Percentiles rank a stretch among this genome's conserved stretches.
phyloP scores from a whole-genome alignment of 257 asterid genomes.

The Verbena officinalis region DNA sequence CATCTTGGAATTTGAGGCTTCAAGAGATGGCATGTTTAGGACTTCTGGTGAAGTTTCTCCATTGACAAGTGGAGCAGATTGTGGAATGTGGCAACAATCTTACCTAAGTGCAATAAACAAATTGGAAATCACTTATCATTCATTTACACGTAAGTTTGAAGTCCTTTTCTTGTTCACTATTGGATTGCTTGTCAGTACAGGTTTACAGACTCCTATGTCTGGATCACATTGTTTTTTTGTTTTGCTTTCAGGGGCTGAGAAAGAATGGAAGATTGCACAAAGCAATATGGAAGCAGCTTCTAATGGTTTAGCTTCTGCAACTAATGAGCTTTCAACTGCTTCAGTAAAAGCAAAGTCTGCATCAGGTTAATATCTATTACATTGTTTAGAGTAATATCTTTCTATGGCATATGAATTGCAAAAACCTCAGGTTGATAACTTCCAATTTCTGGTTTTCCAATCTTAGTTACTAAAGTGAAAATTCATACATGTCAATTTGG shows the following conservation, averaged over 20 bases:
- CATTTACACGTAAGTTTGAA: slow-evolving; percentile 74
- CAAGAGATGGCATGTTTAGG: slow-evolving; percentile 81
- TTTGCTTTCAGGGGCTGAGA: slow-evolving; percentile 81
- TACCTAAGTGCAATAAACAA: slow-evolving; percentile 68
- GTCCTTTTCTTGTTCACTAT: slow-evolving; percentile 26
- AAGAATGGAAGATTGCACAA: slow-evolving; percentile 92
- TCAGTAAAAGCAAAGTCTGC: slow-evolving; percentile 76
- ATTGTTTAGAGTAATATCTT: slow-evolving; percentile 1
- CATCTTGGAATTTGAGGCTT: slow-evolving; percentile 88
- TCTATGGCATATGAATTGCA: slow-evolving; percentile 14
- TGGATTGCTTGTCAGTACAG: slow-evolving; percentile 22
- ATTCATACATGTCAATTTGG: too few species aligned
- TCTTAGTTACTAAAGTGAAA: slow-evolving; percentile 4
- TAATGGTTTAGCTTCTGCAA: slow-evolving; percentile 70
- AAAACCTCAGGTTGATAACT: slow-evolving; percentile 4
- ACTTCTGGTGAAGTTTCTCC: slow-evolving; percentile 54
- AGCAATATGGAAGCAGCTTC: slow-evolving; percentile 95
- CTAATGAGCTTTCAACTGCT: slow-evolving; percentile 80
- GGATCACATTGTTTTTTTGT: slow-evolving; percentile 27
- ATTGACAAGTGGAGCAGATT: slow-evolving; percentile 61
- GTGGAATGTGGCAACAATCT: slow-evolving; percentile 87
- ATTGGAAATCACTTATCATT: slow-evolving; percentile 78
- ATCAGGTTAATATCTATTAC: slow-evolving; percentile 64
- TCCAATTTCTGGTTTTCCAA: slow-evolving; percentile 23
- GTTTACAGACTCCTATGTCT: slow-evolving; percentile 25